Percentiles rank a stretch among this genome's conserved stretches.
Conservation (phyloP, 805 yeast genomes). For the Lipomyces kockii region DNA sequence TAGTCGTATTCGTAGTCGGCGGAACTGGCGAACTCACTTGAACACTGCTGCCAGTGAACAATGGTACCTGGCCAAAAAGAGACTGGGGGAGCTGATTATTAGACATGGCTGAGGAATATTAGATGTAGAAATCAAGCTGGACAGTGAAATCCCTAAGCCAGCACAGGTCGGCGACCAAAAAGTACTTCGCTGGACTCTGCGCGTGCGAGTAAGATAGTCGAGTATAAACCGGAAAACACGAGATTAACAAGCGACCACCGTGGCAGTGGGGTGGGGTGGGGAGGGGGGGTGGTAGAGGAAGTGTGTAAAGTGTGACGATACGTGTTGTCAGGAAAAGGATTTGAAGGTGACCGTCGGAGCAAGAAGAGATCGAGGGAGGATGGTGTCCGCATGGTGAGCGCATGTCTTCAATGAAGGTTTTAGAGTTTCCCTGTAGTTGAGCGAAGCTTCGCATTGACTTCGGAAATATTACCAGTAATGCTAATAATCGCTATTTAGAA, state of each 20-base stretch:
- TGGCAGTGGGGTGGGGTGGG: not conserved
- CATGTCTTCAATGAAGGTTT: not conserved
- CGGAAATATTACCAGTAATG: not conserved
- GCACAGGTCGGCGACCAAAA: not conserved
- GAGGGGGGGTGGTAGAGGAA: not conserved
- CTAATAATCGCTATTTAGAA: not conserved
- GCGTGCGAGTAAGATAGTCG: not conserved
- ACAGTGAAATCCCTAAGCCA: not conserved
- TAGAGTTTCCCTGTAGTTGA: not conserved
- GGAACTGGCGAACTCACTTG: constrained; percentile 2
- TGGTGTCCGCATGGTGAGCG: not conserved
- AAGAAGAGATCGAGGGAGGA: not conserved
- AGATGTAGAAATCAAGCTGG: not conserved
- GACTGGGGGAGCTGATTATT: not conserved
- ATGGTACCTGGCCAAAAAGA: not conserved
- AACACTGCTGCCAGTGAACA: not conserved
- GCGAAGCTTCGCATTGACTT: not conserved
- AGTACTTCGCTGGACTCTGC: not conserved
- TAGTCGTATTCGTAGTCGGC: not conserved
- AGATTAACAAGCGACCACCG: not conserved
- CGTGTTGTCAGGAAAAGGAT: not conserved
- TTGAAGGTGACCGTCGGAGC: not conserved
- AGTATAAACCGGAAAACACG: not conserved
- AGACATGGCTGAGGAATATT: not conserved
- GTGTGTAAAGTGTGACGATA: not conserved